Evolutionary conservation across 345 rosid genomes (phyloP).

Genomic region (Citropsis articulata): DNA sequence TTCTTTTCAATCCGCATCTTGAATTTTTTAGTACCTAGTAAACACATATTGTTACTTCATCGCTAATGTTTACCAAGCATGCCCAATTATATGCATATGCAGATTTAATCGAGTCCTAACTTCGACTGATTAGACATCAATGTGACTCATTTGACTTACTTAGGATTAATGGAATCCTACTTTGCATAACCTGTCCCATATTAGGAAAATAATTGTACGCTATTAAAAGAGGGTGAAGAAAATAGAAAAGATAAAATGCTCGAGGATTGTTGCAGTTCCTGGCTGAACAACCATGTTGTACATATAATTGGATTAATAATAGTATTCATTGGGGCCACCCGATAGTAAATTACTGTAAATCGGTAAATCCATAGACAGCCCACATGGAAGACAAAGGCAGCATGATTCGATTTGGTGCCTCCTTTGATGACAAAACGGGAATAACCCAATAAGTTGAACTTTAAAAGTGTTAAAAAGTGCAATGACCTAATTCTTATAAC

Average conservation of each 20-base stretch:
- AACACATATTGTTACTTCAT: too few species aligned
- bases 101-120: too few species aligned
- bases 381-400: conserved; percentile 19
- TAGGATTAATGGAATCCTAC: neutral
- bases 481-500: neutral
- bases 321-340: neutral
- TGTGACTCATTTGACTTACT: neutral
- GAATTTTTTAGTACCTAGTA: too few species aligned
- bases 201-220: neutral
- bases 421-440: neutral
- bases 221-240: neutral
- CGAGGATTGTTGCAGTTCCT: neutral
- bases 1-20: too few species aligned
- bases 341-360: neutral
- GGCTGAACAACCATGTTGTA: neutral
- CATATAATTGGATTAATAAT: conserved; percentile 9
- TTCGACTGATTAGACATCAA: too few species aligned
- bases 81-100: too few species aligned
- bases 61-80: too few species aligned
- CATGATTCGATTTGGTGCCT: conserved; percentile 2
- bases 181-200: neutral
- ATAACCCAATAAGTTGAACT: neutral
- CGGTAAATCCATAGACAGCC: neutral
- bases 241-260: neutral
- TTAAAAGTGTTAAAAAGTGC: conserved; percentile 5